phyloP scores from a whole-genome alignment of 2,329 filamentous ascomycete genomes.

The Periconia sp. region DNA sequence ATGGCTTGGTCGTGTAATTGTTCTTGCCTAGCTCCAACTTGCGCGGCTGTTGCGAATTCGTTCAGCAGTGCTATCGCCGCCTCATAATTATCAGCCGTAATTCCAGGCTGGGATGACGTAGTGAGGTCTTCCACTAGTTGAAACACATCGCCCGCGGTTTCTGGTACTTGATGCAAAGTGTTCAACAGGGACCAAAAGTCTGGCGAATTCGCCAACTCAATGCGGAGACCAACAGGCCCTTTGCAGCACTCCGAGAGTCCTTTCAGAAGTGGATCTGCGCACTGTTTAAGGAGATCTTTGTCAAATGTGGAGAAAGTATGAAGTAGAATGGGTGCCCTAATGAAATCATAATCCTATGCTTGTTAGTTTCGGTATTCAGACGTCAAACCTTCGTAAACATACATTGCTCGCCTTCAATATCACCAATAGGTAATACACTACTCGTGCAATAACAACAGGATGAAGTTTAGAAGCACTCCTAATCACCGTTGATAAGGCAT shows the following conservation, averaged over 20 bases:
- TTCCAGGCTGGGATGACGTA: conserved; percentile 72
- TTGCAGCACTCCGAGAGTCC: conserved; percentile 80
- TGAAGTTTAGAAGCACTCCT: conserved; percentile 79
- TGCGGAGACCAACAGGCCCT: conserved; percentile 74
- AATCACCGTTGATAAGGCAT: conserved; percentile 77
- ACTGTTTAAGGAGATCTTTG: conserved; percentile 73
- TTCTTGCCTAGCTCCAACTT: conserved; percentile 69
- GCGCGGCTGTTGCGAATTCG: conserved; percentile 83
- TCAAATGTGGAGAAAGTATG: conserved; percentile 89
- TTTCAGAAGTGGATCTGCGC: conserved; percentile 73
- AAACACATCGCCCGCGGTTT: conserved; percentile 78
- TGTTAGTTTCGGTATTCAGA: conserved; percentile 1
- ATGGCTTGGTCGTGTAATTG: conserved; percentile 63
- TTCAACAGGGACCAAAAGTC: conserved; percentile 95
- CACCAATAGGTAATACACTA: conserved; percentile 82
- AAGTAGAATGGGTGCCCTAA: conserved; percentile 86
- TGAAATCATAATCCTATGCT: conserved; percentile 77
- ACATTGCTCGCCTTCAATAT: conserved; percentile 84
- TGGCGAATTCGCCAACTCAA: conserved; percentile 92
- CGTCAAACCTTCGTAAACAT: conserved; percentile 42
- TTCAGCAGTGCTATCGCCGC: conserved; percentile 81
- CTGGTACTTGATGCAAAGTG: conserved; percentile 67
- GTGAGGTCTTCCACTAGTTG: conserved; percentile 78
- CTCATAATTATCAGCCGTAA: conserved; percentile 96
- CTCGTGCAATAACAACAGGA: conserved; percentile 78